A percentile compares a stretch with the other conserved stretches of the same genome.
phyloP scores from a whole-genome alignment of 1,139 yeast species.

The Protomyces macrosporus region DNA sequence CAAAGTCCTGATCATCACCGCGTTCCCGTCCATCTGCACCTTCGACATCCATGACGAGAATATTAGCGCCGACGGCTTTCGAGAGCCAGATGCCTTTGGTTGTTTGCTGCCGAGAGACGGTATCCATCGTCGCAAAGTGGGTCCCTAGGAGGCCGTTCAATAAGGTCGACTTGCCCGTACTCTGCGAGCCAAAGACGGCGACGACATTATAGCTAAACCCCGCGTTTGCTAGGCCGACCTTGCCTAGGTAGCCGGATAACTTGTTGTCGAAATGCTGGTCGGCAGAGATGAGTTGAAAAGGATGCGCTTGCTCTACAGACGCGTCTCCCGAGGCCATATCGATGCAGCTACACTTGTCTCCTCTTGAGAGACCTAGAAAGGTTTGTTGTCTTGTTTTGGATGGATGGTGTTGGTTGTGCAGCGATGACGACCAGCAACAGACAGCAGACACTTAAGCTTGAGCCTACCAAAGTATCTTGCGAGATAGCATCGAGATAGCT shows the following conservation, averaged over 20 bases:
- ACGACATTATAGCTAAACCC: constrained; percentile 83
- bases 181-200: constrained; percentile 94
- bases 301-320: neutral
- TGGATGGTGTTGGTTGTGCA: no score
- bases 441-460: no score
- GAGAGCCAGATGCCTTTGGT: constrained; percentile 61
- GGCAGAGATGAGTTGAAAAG: constrained; percentile 19
- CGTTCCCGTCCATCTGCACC: constrained; percentile 98
- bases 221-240: constrained; percentile 42
- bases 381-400: no score
- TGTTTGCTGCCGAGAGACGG: constrained; percentile 70
- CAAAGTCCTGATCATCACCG: constrained; percentile 97
- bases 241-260: constrained; percentile 35
- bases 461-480: no score
- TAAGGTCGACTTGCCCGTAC: constrained; percentile 91
- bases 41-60: constrained; percentile 92
- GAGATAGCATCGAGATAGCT: no score
- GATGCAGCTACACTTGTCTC: no score
- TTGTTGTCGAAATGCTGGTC: constrained; percentile 13
- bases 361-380: no score
- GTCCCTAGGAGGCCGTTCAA: constrained; percentile 82
- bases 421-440: no score
- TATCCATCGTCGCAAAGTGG: constrained; percentile 88
- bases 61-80: constrained; percentile 34
- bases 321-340: no score